Evolutionary conservation across 148 eudicot species (phyloP), one percentile per base, ranked within the genome.

Genomic region (Nyssa sinensis): DNA sequence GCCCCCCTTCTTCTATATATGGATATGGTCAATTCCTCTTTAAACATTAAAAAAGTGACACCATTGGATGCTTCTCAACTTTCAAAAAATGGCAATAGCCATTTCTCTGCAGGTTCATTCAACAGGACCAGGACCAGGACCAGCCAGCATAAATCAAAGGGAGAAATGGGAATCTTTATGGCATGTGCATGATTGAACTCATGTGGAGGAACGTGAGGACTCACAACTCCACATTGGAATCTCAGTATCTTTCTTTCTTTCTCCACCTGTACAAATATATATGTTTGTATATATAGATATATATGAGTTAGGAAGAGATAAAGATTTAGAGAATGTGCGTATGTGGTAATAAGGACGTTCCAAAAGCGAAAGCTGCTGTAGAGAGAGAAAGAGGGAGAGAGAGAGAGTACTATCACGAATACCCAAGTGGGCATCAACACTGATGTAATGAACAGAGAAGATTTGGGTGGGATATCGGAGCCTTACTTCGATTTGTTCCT

Each of bases 401-500:
- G 63, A 24, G 74, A n/a, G n/a, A n/a, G 41, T 17, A 21, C 10
- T 24, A 21, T 39, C 53, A 64, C 23, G 28, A 7, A 65, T 59
- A 16, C 47, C 64, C 29, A 75, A 67, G 78, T 75, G 78, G 73
- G 60, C 41, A 65, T 57, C 64, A 64, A 19, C 28, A 51, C n/a
- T 16, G 34, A 25, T 21, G 16, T 55, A 53, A 37, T 17, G 57
- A 12, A 5, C 49, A 41, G 34, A 34, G 51, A 23, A 74, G 77
- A 74, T 65, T 67, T 74, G 53, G 77, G 64, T 74, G 66, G 39
- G 67, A 64, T 65, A 55, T 66, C 63, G 62, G 77, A 41, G 77
- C 77, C 77, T 27, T 23, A 37, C 75, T 59, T 60, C 35, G 44
- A 13, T 11, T 28, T 71, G 41, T 70, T 70, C 70, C 60, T 33